These are phyloP conservation scores for Russula lepida DNA, from an alignment of 768 basidiomycete species.

Conservation along the genomic window DNA sequence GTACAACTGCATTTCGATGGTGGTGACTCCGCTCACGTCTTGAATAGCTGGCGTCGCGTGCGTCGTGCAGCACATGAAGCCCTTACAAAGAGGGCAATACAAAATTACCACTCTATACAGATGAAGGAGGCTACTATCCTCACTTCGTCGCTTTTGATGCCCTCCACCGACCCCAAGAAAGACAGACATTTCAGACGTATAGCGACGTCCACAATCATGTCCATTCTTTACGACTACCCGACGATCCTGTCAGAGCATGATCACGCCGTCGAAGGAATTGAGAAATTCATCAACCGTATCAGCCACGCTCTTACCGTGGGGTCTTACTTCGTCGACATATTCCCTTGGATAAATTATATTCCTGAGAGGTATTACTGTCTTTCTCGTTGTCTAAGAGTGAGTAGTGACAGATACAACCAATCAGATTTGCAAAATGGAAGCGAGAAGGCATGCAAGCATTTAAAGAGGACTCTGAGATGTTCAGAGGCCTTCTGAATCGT, in stretches of 20 bases:
- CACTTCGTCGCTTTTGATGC: slow-evolving; percentile 23
- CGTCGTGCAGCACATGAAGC: slow-evolving; percentile 29
- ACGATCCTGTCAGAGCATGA: not conserved
- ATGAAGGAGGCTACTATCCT: slow-evolving; percentile 27
- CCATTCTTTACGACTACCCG: slow-evolving; percentile 23
- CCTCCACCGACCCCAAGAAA: slow-evolving; percentile 23
- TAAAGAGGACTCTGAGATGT: not conserved
- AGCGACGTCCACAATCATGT: slow-evolving; percentile 24
- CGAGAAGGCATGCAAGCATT: not conserved
- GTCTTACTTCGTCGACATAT: not conserved
- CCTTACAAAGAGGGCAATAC: slow-evolving; percentile 22
- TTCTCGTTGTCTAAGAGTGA: not conserved
- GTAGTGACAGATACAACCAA: not conserved
- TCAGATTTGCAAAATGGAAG: slow-evolving; percentile 9
- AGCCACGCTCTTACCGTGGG: not conserved
- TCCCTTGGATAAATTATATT: slow-evolving; percentile 5
- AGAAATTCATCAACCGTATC: not conserved
- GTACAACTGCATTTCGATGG: too few relatives aligned
- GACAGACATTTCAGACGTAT: slow-evolving; percentile 26
- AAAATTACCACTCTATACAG: slow-evolving; percentile 24
- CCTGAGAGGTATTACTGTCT: not conserved
- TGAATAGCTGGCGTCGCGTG: slow-evolving; percentile 28
- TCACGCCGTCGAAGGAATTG: not conserved
- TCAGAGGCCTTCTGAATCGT: not conserved
- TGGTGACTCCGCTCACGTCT: too few relatives aligned